These are phyloP conservation scores for Russula olivacea DNA, from an alignment of 768 basidiomycete species.

Conservation along the genomic window DNA sequence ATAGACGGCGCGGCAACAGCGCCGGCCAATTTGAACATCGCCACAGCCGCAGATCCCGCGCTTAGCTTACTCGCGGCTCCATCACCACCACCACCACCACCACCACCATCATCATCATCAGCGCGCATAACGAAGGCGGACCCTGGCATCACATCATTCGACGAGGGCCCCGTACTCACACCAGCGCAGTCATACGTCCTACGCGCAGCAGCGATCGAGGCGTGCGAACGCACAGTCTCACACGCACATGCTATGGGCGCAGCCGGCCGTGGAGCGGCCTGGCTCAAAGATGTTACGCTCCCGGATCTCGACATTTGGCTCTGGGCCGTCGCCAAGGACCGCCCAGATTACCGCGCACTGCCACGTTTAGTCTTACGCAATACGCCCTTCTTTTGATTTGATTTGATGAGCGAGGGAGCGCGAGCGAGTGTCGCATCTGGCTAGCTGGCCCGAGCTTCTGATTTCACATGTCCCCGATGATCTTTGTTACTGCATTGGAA, in stretches of 20 bases:
- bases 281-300: constrained; percentile 52
- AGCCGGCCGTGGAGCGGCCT: constrained; percentile 30
- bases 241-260: constrained; percentile 40
- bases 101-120: background rate
- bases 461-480: background rate
- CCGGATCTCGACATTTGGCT: constrained; percentile 71
- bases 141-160: constrained; percentile 27
- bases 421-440: background rate
- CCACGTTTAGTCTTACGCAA: constrained; percentile 59
- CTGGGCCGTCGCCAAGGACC: constrained; percentile 78
- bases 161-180: constrained; percentile 51
- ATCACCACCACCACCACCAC: constrained; percentile 6
- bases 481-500: background rate
- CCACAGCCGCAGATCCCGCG: background rate
- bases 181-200: constrained; percentile 61
- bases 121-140: constrained; percentile 21
- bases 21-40: too few species aligned
- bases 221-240: constrained; percentile 63
- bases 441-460: background rate
- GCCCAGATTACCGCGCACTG: constrained; percentile 60
- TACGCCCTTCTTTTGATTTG: constrained; percentile 61
- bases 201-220: constrained; percentile 75
- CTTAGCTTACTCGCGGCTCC: constrained; percentile 39
- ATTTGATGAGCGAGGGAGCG: background rate
- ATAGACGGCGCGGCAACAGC: background rate